These are phyloP conservation scores for Wickerhamomyces bisporus DNA, from an alignment of 805 yeast species.

Conservation along the genomic window DNA sequence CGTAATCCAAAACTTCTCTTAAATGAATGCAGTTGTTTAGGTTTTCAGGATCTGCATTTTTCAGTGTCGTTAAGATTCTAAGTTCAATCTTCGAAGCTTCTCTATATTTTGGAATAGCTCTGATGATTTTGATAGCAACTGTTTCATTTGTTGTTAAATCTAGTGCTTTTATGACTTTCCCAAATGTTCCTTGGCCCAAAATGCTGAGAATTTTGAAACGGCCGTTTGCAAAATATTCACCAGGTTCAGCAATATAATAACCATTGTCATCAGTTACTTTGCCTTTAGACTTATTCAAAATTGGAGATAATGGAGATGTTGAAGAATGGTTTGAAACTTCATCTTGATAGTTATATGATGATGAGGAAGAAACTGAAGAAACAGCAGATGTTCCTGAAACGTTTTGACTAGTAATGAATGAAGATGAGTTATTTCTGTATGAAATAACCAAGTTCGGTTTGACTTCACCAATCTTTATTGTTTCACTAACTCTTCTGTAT, in stretches of 20 bases:
- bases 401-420: constrained; percentile 1
- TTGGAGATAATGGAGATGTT: constrained; percentile 17
- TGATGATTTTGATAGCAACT: constrained; percentile 88
- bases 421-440: constrained; percentile 1
- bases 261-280: constrained; percentile 43
- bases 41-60: constrained; percentile 60
- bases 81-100: constrained; percentile 94
- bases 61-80: constrained; percentile 69
- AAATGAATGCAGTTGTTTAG: constrained; percentile 77
- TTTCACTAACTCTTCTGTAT: constrained; percentile 33
- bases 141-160: constrained; percentile 50
- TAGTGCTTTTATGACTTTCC: constrained; percentile 80
- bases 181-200: constrained; percentile 91
- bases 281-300: constrained; percentile 8
- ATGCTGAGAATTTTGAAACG: constrained; percentile 63
- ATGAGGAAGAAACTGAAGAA: constrained; percentile 5
- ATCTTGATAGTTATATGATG: constrained; percentile 3
- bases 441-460: constrained; percentile 28
- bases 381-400: not conserved
- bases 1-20: constrained; percentile 84
- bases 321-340: not conserved
- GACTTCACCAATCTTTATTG: constrained; percentile 37
- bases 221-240: constrained; percentile 62
- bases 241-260: constrained; percentile 58
- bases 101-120: constrained; percentile 89